Conservation (phyloP, 1,284 basidiomycete genomes). For the Athelia psychrophila region DNA sequence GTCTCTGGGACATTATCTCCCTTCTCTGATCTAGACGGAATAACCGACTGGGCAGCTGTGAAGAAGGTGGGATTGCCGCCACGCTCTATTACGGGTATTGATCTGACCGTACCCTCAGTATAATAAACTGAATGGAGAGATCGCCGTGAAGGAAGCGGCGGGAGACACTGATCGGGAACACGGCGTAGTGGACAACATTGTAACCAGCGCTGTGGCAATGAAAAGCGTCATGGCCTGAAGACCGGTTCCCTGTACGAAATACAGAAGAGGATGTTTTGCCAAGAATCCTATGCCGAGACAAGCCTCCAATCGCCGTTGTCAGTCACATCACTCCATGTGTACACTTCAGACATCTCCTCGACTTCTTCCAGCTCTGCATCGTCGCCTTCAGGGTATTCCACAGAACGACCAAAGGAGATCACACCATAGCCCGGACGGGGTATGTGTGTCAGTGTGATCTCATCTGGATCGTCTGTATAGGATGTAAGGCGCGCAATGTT, state of each 20-base stretch:
- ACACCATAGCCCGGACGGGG: conserved; percentile 15
- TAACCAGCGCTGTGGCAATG: conserved; percentile 76
- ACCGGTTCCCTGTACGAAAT: too few species aligned
- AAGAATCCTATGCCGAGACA: neutral
- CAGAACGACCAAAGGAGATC: conserved; percentile 17
- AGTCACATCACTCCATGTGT: too few species aligned
- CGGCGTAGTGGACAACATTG: conserved; percentile 58
- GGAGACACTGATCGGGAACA: conserved; percentile 38
- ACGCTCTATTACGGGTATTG: neutral
- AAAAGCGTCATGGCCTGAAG: conserved; percentile 63
- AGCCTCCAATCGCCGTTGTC: neutral
- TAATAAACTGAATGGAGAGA: conserved; percentile 69
- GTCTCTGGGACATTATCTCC: conserved; percentile 55
- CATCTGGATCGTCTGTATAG: conserved; percentile 12
- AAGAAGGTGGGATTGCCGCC: conserved; percentile 59
- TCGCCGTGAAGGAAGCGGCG: conserved; percentile 36
- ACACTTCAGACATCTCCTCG: conserved; percentile 2
- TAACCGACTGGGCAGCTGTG: conserved; percentile 71
- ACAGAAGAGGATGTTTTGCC: too few species aligned
- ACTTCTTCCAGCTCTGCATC: conserved; percentile 19
- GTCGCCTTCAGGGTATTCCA: conserved; percentile 1
- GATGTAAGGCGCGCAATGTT: conserved; percentile 35
- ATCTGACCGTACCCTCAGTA: conserved; percentile 41
- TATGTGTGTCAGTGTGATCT: conserved; percentile 27
- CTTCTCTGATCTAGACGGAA: conserved; percentile 40